Evolutionary conservation across 2,329 filamentous ascomycete genomes (phyloP).

Genomic region (Aspergillus sp.): DNA sequence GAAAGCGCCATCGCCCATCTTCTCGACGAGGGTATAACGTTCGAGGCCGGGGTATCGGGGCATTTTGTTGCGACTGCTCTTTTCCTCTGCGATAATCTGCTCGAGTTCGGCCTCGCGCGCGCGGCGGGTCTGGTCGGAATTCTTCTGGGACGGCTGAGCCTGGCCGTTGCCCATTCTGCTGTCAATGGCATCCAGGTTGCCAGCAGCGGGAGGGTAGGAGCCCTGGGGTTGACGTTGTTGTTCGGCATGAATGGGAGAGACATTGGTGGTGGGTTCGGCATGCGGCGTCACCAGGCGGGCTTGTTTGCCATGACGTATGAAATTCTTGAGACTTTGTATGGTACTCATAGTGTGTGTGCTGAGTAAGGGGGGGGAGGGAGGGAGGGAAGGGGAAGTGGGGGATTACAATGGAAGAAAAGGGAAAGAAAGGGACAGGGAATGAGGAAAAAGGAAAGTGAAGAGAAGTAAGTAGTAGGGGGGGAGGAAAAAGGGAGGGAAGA

Average conservation of each 20-base stretch:
- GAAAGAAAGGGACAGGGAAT: not conserved
- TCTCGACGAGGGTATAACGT: constrained; percentile 82
- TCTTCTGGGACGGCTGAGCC: constrained; percentile 51
- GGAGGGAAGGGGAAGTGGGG: constrained; percentile 5
- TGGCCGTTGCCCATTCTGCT: constrained; percentile 65
- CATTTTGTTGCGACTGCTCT: constrained; percentile 79
- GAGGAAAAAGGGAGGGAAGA: constrained; percentile 2
- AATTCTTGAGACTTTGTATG: constrained; percentile 97
- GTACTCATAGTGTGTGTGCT: constrained; percentile 56
- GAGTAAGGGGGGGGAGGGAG: constrained; percentile 12
- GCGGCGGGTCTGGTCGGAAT: constrained; percentile 60
- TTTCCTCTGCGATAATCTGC: constrained; percentile 87
- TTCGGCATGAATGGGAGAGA: constrained; percentile 66
- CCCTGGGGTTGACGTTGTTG: constrained; percentile 57
- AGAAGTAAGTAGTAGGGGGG: constrained; percentile 1
- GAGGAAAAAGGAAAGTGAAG: not conserved
- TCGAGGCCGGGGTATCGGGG: constrained; percentile 83
- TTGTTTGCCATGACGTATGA: constrained; percentile 97
- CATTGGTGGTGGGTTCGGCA: constrained; percentile 63
- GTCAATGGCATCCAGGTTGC: constrained; percentile 63
- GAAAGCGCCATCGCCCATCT: constrained; percentile 99
- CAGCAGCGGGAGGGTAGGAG: constrained; percentile 53
- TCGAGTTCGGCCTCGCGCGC: constrained; percentile 67
- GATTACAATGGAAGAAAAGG: constrained; percentile 1
- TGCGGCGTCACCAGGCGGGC: constrained; percentile 68